Evolutionary conservation across 2,329 filamentous ascomycete species (phyloP).

Genomic region (Ophiostoma angusticollis): DNA sequence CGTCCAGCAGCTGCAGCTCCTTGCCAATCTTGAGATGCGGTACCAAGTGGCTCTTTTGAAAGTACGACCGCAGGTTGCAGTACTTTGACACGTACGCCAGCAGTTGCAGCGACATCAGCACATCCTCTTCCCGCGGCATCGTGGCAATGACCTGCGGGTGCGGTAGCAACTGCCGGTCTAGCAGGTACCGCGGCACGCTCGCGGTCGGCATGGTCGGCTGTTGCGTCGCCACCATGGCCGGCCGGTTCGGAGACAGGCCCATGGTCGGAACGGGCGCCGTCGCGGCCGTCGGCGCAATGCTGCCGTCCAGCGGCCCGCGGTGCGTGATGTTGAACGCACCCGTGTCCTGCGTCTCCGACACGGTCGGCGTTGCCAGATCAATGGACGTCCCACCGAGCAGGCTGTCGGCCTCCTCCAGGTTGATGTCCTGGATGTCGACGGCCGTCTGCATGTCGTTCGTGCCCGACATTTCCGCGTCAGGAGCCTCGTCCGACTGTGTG

Average conservation of each 20-base stretch:
- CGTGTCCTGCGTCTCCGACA: constrained; percentile 73
- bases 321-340: constrained; percentile 94
- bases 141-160: constrained; percentile 67
- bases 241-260: constrained; percentile 61
- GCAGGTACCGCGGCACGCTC: constrained; percentile 65
- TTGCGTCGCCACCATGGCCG: constrained; percentile 55
- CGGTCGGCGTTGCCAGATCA: constrained; percentile 62
- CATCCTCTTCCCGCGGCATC: constrained; percentile 94
- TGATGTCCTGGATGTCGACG: constrained; percentile 74
- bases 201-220: constrained; percentile 60
- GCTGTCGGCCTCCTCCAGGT: constrained; percentile 65
- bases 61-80: constrained; percentile 89
- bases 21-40: constrained; percentile 81
- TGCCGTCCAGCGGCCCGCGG: constrained; percentile 70
- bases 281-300: constrained; percentile 43
- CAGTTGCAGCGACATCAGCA: constrained; percentile 93
- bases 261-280: constrained; percentile 44
- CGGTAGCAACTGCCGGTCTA: constrained; percentile 58
- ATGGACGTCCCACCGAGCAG: constrained; percentile 66
- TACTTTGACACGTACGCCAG: constrained; percentile 98
- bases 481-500: constrained; percentile 62
- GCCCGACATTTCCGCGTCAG: constrained; percentile 65
- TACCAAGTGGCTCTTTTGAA: constrained; percentile 88
- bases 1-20: constrained; percentile 69
- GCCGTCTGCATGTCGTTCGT: constrained; percentile 68